Conservation (phyloP, 345 rosid species). For the Gossypium mustelinum region DNA sequence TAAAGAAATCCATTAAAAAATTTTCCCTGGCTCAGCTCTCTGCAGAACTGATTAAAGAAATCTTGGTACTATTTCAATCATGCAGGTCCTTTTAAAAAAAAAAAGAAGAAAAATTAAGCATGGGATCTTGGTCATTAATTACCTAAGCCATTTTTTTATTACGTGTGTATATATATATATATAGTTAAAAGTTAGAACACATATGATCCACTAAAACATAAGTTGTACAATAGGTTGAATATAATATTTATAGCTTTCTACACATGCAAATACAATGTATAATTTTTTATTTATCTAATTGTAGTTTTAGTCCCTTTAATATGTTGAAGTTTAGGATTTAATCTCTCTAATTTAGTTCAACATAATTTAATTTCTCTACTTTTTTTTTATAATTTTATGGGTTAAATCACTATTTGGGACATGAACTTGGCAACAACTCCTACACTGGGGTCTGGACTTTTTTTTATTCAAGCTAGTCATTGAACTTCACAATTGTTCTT, state of each 20-base stretch:
- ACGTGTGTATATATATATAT: neutral
- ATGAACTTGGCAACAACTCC: too few species aligned
- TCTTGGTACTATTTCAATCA: conserved; percentile 24
- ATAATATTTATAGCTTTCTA: conserved; percentile 5
- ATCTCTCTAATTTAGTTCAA: too few species aligned
- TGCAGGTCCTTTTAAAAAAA: conserved; percentile 5
- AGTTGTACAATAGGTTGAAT: neutral
- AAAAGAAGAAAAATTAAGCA: neutral
- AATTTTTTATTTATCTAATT: too few species aligned
- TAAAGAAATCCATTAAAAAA: conserved; percentile 10
- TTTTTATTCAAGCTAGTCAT: too few species aligned
- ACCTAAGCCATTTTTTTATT: conserved; percentile 20
- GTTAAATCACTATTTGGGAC: too few species aligned
- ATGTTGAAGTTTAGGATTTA: too few species aligned
- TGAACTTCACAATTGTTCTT: too few species aligned
- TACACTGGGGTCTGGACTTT: too few species aligned
- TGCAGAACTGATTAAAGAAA: conserved; percentile 11
- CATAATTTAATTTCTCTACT: too few species aligned
- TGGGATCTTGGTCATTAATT: conserved; percentile 15
- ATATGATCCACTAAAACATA: conserved; percentile 24
- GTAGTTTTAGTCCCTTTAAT: too few species aligned
- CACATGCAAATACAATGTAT: conserved; percentile 15
- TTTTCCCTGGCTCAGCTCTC: conserved; percentile 8
- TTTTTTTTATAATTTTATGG: too few species aligned
- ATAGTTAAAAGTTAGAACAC: conserved; percentile 6